Evolutionary conservation across 805 yeast genomes (phyloP), one percentile per base, ranked within the genome.

Genomic region (Torulaspora gathmanii): DNA sequence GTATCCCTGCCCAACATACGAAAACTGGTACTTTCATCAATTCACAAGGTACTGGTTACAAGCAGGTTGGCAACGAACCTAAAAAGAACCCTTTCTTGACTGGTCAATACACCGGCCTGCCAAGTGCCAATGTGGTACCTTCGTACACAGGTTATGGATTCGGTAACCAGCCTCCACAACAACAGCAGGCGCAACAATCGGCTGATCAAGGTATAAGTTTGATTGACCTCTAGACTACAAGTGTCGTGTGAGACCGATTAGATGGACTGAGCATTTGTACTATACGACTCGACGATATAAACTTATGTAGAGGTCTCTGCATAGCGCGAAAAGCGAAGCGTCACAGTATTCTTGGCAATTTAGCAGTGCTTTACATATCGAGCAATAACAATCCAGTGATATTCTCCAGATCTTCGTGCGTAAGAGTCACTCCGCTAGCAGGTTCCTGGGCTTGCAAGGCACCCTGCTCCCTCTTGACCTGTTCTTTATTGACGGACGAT

Each of bases 1-100:
- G 96, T 69, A 78, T 91, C 44, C 96, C 98, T 3, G 95, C 95
- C 37, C 97, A 91, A 60, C 91, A 86, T 63, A 91, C 97, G 1
- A 79, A 77, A 53, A 81, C 93, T 2, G 81, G 83, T 4, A 82
- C 79, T 13, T 89, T 90, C 62, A 75, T 91, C 56, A 88, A 86
- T 66, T 86, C 96, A 19, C 82, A 86, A 50, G 97, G 96, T 57
- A 86, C 91, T 5, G 96, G 95, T 27, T 78, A 71, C 57, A 79
- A 70, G 55, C 83, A 79, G 54, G 71, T 70, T 31, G 50, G 60
- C 11, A 63, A 67, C 19, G 69, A 68, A 27, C 62, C 63, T 40
- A 64, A 60, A 36, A 54, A 55, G 12, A 73, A 73, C 47, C 76
- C 76, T 23, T 72, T 72, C 54, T 57, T 56, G 72, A 78, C 74